Evolutionary conservation across 2,329 filamentous ascomycete genomes (phyloP).

Genomic region (Colletotrichum sp.): DNA sequence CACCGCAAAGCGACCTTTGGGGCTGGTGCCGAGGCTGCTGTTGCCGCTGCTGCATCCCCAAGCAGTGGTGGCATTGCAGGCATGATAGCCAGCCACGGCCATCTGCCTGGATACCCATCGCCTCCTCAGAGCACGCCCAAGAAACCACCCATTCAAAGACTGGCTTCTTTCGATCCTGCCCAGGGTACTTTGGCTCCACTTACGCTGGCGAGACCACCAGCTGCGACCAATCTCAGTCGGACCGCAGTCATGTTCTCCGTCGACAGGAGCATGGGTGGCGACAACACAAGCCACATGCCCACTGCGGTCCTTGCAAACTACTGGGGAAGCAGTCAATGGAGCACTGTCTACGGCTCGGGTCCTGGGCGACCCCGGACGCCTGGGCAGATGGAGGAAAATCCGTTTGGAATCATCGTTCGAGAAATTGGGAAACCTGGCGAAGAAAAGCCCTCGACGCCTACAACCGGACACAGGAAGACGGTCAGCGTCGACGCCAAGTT

Average conservation of each 20-base stretch:
- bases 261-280: constrained; percentile 71
- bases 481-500: constrained; percentile 45
- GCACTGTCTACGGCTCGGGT: constrained; percentile 33
- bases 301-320: constrained; percentile 90
- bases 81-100: constrained; percentile 82
- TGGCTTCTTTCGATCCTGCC: constrained; percentile 28
- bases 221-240: constrained; percentile 85
- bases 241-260: constrained; percentile 81
- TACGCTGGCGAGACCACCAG: constrained; percentile 83
- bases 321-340: constrained; percentile 89
- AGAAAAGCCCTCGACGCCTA: constrained; percentile 19
- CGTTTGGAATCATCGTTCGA: constrained; percentile 44
- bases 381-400: constrained; percentile 37
- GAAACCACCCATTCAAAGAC: constrained; percentile 8
- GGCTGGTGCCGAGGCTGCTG: constrained; percentile 42
- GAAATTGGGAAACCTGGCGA: constrained; percentile 34
- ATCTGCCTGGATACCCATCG: constrained; percentile 67
- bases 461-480: constrained; percentile 44
- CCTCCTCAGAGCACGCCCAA: constrained; percentile 9
- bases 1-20: constrained; percentile 78
- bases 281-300: constrained; percentile 75
- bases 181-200: constrained; percentile 75
- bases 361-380: constrained; percentile 22
- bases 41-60: constrained; percentile 40
- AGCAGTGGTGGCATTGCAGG: constrained; percentile 76